Evolutionary conservation across 2,329 filamentous ascomycete genomes (phyloP).

Genomic region (Pestalotiopsis sp.): DNA sequence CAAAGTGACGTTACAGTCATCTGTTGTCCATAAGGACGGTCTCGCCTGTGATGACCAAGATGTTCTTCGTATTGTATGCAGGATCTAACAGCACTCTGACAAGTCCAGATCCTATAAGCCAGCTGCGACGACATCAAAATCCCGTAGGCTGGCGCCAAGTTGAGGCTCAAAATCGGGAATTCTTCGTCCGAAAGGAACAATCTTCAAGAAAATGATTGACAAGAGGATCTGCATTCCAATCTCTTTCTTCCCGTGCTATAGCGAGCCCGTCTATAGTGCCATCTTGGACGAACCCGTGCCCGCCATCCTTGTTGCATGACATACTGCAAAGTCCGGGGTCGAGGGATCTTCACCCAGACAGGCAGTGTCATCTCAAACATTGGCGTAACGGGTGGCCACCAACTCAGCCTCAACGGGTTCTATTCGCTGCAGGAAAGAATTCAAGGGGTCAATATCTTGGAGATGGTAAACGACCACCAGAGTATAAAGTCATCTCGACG

Average conservation of each 20-base stretch:
- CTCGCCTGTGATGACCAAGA: no score
- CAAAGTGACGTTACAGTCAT: neutral
- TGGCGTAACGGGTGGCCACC: slow-evolving; percentile 8
- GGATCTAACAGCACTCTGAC: neutral
- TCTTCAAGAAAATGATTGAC: neutral
- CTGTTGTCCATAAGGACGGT: neutral
- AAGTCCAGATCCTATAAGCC: neutral
- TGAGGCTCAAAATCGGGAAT: neutral
- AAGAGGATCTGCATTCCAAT: neutral
- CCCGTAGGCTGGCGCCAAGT: neutral
- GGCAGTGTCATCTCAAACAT: slow-evolving; percentile 12
- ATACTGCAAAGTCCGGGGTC: slow-evolving; percentile 2
- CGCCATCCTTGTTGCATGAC: slow-evolving; percentile 10
- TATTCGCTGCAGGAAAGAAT: neutral
- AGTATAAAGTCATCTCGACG: neutral
- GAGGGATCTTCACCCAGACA: slow-evolving; percentile 5
- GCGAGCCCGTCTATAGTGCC: no score
- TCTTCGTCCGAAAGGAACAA: neutral
- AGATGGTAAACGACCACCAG: neutral
- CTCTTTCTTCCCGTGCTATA: no score
- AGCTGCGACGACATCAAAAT: neutral
- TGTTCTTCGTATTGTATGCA: neutral
- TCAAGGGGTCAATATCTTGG: neutral
- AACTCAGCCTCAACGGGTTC: slow-evolving; percentile 13
- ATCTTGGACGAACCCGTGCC: no score